These are phyloP conservation scores for Tuber brumale DNA, from an alignment of 495 filamentous ascomycete species.

Conservation along the genomic window DNA sequence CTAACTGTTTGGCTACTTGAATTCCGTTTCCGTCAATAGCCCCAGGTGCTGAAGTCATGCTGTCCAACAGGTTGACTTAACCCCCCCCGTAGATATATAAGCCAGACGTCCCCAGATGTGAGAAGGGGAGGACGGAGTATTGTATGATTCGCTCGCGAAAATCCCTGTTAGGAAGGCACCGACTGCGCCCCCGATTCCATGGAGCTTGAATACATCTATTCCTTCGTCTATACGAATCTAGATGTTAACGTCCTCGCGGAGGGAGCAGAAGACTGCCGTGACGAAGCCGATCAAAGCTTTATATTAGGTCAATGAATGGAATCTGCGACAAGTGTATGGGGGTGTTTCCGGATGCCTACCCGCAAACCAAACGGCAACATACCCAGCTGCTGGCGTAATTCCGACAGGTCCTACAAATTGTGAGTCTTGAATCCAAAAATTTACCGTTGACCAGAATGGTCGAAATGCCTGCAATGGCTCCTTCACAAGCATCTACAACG, in stretches of 20 bases:
- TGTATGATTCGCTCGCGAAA: constrained; percentile 46
- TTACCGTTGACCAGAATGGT: neutral
- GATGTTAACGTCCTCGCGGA: constrained; percentile 51
- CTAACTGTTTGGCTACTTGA: constrained; percentile 56
- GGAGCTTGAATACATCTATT: constrained; percentile 59
- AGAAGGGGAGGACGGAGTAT: neutral
- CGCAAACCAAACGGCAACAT: constrained; percentile 53
- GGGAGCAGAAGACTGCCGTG: constrained; percentile 50
- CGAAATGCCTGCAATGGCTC: constrained; percentile 49
- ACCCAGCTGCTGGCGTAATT: constrained; percentile 60
- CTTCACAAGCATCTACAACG: constrained; percentile 57
- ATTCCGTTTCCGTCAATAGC: constrained; percentile 55
- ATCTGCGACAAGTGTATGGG: neutral
- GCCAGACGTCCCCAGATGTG: neutral
- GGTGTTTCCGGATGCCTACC: neutral
- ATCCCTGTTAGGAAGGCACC: constrained; percentile 59
- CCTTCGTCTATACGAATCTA: constrained; percentile 57
- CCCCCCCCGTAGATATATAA: neutral
- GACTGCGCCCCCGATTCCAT: constrained; percentile 57
- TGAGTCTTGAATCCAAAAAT: neutral
- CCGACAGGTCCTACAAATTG: constrained; percentile 50
- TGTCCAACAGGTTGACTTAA: constrained; percentile 45
- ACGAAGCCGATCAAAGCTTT: constrained; percentile 54
- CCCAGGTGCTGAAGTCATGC: constrained; percentile 48
- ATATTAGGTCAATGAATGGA: neutral